These are phyloP conservation scores for Parastagonospora nodorum DNA, from an alignment of 2,329 filamentous ascomycete genomes.

Conservation along the genomic window DNA sequence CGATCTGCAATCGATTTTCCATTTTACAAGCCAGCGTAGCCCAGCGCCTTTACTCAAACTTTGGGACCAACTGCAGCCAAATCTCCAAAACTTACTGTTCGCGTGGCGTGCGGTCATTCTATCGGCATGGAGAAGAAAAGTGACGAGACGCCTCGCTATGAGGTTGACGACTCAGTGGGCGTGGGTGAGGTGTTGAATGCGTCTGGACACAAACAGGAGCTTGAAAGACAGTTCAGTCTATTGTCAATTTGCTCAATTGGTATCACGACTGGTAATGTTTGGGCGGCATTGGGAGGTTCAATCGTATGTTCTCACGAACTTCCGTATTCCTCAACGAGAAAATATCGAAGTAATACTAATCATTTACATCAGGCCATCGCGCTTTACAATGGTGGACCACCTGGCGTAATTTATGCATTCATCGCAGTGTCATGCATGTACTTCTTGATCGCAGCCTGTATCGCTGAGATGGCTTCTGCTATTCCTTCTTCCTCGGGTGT, in stretches of 20 bases:
- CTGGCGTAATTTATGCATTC: slow-evolving; percentile 55
- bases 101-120: not conserved
- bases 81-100: not conserved
- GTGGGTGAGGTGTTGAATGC: slow-evolving; percentile 52
- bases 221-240: slow-evolving; percentile 57
- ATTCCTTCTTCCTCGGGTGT: slow-evolving; percentile 53
- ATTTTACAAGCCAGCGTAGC: not conserved
- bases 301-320: slow-evolving; percentile 42
- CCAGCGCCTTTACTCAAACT: no score
- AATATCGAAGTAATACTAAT: not conserved
- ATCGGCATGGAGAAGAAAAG: slow-evolving; percentile 13
- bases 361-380: slow-evolving; percentile 37
- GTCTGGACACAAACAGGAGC: slow-evolving; percentile 58
- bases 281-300: slow-evolving; percentile 54
- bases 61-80: no score
- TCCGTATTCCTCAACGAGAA: not conserved
- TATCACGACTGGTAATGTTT: slow-evolving; percentile 51
- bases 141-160: slow-evolving; percentile 15
- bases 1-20: slow-evolving; percentile 10
- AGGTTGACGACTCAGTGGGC: slow-evolving; percentile 23
- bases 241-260: slow-evolving; percentile 54
- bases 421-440: slow-evolving; percentile 58
- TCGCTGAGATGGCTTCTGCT: slow-evolving; percentile 57
- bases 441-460: slow-evolving; percentile 55
- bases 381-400: slow-evolving; percentile 53